Conservation (phyloP, 352 stramenopile species). For the Thalassiosira ordinaria region DNA sequence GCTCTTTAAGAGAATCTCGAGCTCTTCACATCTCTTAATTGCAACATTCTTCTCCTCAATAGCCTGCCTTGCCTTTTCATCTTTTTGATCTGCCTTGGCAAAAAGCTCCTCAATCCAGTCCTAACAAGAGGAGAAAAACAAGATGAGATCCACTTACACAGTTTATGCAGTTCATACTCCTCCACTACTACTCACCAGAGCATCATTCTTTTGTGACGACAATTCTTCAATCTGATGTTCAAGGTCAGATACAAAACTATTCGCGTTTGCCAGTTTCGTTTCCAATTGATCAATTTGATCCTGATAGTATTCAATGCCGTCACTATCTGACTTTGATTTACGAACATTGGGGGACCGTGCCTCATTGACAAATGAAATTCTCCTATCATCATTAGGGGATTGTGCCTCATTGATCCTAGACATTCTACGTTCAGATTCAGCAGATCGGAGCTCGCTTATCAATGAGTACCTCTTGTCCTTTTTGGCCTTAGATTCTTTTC, state of each 20-base stretch:
- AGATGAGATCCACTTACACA: no score
- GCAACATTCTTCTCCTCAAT: conserved; percentile 32
- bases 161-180: no score
- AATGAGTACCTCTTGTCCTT: conserved; percentile 19
- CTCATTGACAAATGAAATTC: conserved; percentile 9
- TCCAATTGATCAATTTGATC: conserved; percentile 24
- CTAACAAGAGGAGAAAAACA: no score
- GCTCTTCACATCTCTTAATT: conserved; percentile 10
- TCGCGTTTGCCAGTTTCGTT: conserved; percentile 39
- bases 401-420: conserved; percentile 3
- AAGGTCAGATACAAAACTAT: conserved; percentile 38
- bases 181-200: conserved; percentile 49
- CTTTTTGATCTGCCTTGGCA: conserved; percentile 57
- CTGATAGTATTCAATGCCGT: conserved; percentile 24
- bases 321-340: neutral
- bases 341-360: neutral
- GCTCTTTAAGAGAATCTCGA: conserved; percentile 13
- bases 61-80: conserved; percentile 34
- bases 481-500: neutral
- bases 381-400: conserved; percentile 4
- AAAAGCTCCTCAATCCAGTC: conserved; percentile 58
- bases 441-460: conserved; percentile 3
- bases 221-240: conserved; percentile 49
- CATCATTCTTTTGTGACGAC: conserved; percentile 54
- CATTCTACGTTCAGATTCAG: conserved; percentile 5